Percentiles rank a stretch among this genome's conserved stretches.
Evolutionary conservation across 2,329 filamentous ascomycete species (phyloP).

Genomic region (Calonectria pteridis): DNA sequence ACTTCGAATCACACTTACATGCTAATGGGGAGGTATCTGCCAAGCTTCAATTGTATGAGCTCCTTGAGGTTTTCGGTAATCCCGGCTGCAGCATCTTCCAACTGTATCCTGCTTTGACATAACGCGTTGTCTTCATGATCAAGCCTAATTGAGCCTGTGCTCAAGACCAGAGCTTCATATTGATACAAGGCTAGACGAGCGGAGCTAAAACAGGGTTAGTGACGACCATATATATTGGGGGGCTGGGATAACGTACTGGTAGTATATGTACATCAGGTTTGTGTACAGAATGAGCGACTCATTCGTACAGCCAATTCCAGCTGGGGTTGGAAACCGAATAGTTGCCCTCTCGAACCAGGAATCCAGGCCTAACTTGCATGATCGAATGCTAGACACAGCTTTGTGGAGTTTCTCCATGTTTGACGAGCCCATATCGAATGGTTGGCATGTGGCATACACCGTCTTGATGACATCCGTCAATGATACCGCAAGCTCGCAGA

Average conservation of each 20-base stretch:
- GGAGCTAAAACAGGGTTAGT: slow-evolving; percentile 3
- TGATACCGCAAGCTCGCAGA: slow-evolving; percentile 27
- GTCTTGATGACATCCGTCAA: slow-evolving; percentile 31
- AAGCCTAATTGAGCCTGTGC: not conserved
- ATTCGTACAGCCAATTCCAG: slow-evolving; percentile 5
- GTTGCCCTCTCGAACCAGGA: slow-evolving; percentile 22
- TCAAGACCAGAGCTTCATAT: slow-evolving; percentile 25
- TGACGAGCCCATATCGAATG: not conserved
- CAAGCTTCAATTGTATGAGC: slow-evolving; percentile 25
- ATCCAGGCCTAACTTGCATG: slow-evolving; percentile 9
- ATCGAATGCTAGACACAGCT: not conserved
- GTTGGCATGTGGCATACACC: slow-evolving; percentile 20
- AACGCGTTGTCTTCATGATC: not conserved
- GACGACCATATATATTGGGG: too few species aligned
- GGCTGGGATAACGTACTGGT: slow-evolving; percentile 14
- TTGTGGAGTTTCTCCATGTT: not conserved
- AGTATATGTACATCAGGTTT: slow-evolving; percentile 34
- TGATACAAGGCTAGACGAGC: slow-evolving; percentile 29
- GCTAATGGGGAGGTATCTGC: slow-evolving; percentile 29
- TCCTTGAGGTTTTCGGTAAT: slow-evolving; percentile 31
- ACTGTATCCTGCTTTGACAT: not conserved
- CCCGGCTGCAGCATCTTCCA: slow-evolving; percentile 16
- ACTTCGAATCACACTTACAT: slow-evolving; percentile 14
- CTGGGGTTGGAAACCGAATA: slow-evolving; percentile 19
- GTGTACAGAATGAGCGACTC: slow-evolving; percentile 25